Base-by-base conservation (phyloP, 441 rosid species). In the Heliophila coronopifolia region DNA sequence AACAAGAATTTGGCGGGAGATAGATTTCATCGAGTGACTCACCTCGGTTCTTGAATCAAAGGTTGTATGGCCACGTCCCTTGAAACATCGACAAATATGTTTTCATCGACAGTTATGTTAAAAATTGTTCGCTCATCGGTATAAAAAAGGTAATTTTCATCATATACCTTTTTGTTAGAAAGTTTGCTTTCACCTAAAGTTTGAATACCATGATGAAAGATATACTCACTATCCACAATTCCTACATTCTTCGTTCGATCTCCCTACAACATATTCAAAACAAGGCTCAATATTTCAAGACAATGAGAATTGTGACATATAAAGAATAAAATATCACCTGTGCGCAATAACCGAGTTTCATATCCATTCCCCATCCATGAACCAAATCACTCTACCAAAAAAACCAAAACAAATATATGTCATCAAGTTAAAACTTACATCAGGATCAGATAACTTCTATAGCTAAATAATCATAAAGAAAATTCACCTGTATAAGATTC, bases 281-380 rank as follows among this genome's bases (percentile, higher is more conserved):
- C 24, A 23, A n/a, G n/a, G 31, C 15, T 37, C 40, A 49, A 14
- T 3, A 10, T 7, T 30, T 9, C 6, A 32, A 19, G 33, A 42
- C 12, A 15, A 30, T 4, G 42, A 30, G 35, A 52, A 13, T 7
- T 17, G 12, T 12, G 5, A 9, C 4, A 0, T 39, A 8, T 10
- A 12, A 10, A 25, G 37, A 20, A 22, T 25, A 3, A 7, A 26
- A 51, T 33, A 25, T 71, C 42, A 83, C 99, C 87, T 81, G 97
- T 3, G 94, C 94, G 54, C 97, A 92, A 57, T 92, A 85, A 23
- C 99, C 97, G 14, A 92, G 95, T 68, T 92, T 83, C 74, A 88
- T 81, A 67, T 92, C 99, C 81, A 92, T 50, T 64, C 97, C 97
- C 99, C 99, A 92, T 66, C 94, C 99, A 39, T 88, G 94, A 35